These are phyloP conservation scores for Eucalyptus dawsonii DNA, from an alignment of 345 rosid genomes.

Conservation along the genomic window DNA sequence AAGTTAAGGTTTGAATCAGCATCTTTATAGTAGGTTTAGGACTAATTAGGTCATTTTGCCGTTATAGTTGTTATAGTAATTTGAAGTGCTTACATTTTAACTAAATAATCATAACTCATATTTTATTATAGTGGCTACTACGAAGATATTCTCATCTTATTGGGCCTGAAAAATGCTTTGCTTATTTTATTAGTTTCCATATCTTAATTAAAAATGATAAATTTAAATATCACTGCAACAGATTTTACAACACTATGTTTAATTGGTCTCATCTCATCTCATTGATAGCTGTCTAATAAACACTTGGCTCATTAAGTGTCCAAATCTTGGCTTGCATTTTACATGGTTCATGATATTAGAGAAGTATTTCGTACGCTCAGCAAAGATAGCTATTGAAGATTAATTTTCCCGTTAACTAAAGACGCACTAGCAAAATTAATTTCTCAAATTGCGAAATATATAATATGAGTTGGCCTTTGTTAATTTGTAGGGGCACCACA, in stretches of 20 bases:
- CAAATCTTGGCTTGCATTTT: neutral
- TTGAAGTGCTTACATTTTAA: neutral
- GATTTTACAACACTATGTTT: neutral
- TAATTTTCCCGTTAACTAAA: neutral
- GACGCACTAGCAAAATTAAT: neutral
- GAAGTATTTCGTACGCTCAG: neutral
- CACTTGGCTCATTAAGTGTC: neutral
- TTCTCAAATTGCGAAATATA: neutral
- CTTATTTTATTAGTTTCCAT: neutral
- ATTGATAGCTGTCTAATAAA: neutral
- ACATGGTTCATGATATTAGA: neutral
- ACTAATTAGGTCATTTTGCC: neutral
- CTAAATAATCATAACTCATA: neutral
- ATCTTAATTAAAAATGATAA: neutral
- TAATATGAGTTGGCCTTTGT: neutral
- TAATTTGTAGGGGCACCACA: neutral
- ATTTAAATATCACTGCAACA: neutral
- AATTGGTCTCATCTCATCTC: neutral
- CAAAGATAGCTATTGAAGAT: neutral
- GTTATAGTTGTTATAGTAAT: neutral
- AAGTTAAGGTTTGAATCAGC: neutral
- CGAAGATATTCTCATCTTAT: accelerated
- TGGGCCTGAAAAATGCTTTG: neutral
- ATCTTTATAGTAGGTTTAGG: neutral
- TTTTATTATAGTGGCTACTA: neutral